Evolutionary conservation across 2,329 filamentous ascomycete species (phyloP).

Genomic region (Chlorencoelia australis): DNA sequence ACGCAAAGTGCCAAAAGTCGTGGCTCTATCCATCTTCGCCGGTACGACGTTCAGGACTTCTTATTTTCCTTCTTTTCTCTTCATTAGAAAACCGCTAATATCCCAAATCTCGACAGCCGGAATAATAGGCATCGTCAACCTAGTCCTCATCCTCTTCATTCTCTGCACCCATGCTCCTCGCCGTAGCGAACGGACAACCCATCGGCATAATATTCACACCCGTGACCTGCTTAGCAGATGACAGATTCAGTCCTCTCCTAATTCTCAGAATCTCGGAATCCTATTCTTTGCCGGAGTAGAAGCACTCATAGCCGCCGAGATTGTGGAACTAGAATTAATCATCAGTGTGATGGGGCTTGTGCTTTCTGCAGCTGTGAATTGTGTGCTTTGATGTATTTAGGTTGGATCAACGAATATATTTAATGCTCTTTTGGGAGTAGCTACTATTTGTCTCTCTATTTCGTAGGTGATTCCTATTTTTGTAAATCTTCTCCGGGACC

Average conservation of each 20-base stretch:
- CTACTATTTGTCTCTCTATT: slow-evolving; percentile 66
- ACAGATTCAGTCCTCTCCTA: slow-evolving; percentile 67
- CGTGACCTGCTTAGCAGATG: slow-evolving; percentile 47
- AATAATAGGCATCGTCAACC: slow-evolving; percentile 53
- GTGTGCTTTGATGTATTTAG: slow-evolving; percentile 66
- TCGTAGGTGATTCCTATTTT: slow-evolving; percentile 70
- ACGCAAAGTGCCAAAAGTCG: slow-evolving; percentile 60
- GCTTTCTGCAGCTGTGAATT: slow-evolving; percentile 59
- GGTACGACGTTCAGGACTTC: no score
- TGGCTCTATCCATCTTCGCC: slow-evolving; percentile 57
- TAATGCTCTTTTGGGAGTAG: slow-evolving; percentile 70
- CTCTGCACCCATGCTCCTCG: slow-evolving; percentile 50
- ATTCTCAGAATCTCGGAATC: slow-evolving; percentile 68
- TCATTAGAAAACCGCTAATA: no score
- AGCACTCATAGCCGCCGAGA: slow-evolving; percentile 66
- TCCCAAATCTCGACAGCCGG: no score
- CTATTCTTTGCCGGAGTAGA: slow-evolving; percentile 68
- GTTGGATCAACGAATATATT: slow-evolving; percentile 70
- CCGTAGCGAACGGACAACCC: slow-evolving; percentile 62
- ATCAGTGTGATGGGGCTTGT: slow-evolving; percentile 53
- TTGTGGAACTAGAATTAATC: slow-evolving; percentile 58
- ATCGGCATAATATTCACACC: slow-evolving; percentile 68
- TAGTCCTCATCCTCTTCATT: slow-evolving; percentile 69
- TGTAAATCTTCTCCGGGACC: slow-evolving; percentile 55
- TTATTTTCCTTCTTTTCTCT: no score